Evolutionary conservation across 495 filamentous ascomycete species (phyloP).

Genomic region (Penicillium cinerascens): DNA sequence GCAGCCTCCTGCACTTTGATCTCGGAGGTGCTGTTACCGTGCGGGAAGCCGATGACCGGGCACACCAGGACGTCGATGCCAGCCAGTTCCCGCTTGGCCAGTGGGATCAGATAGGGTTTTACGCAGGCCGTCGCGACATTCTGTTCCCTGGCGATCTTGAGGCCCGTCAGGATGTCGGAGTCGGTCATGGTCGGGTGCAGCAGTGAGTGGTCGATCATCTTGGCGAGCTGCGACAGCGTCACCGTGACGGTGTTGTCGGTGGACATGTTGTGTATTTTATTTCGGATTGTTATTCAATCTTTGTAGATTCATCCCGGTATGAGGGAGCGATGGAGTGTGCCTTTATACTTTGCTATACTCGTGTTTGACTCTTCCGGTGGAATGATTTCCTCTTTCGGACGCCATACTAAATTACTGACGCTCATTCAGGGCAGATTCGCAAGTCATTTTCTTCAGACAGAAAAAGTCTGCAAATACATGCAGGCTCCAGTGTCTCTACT

Average conservation of each 20-base stretch:
- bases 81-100: conserved; percentile 43
- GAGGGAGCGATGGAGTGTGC: not conserved
- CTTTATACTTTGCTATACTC: conserved; percentile 1
- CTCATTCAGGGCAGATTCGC: not conserved
- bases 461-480: no score
- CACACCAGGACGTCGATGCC: conserved; percentile 49
- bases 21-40: conserved; percentile 52
- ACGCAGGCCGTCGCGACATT: conserved; percentile 55
- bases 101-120: conserved; percentile 50
- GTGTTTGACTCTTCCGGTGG: not conserved
- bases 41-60: conserved; percentile 57
- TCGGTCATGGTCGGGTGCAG: conserved; percentile 60
- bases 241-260: conserved; percentile 38
- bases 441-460: no score
- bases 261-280: not conserved
- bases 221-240: conserved; percentile 51
- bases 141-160: conserved; percentile 43
- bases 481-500: no score
- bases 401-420: not conserved
- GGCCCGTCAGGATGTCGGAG: conserved; percentile 45
- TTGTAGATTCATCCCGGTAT: not conserved
- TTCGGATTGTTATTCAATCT: not conserved
- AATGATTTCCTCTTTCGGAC: conserved; percentile 2
- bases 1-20: conserved; percentile 52
- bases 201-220: conserved; percentile 59